Base-by-base conservation (phyloP, 345 rosid species). In the Cardamine occulta region DNA sequence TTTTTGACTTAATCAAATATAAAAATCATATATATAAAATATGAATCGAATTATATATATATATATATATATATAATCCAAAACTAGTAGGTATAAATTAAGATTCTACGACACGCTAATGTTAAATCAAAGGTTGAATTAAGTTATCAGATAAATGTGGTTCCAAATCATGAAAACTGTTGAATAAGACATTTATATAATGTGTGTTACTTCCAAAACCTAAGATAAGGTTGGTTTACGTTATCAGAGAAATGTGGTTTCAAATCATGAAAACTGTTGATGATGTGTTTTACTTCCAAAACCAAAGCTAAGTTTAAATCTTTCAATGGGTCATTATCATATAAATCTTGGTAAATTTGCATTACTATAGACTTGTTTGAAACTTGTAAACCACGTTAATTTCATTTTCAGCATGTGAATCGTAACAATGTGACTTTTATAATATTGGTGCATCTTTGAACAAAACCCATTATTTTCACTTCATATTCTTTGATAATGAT, bases 271-370 rank as follows among this genome's bases (percentile, higher is more conserved):
- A 37, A 9, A 9, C 3, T 37, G 11, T 10, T 37, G 3, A 37
- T 37, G 9, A 35, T 35, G 39, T 35, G 39, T 35, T 35, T 35
- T 35, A 35, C 39, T 35, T 35, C 40, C 40, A 39, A 11, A 39
- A 11, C 44, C 14, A 13, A 39, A 39, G 44, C 44, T 39, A 54
- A 39, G 47, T 69, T 21, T 40, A 53, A 61, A 42, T 34, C 31
- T 23, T 68, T 61, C 55, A 42, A 45, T 49, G 40, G n/a, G 69
- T 76, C 74, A 61, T 61, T 61, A 61, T 76, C 80, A 32, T 51
- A 42, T 40, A 61, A 75, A 76, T 76, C n/a, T 69, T 62, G 70
- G 75, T 76, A 76, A 53, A 69, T 44, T 42, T 69, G 58, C 75
- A 76, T 44, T 69, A 49, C 31, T n/a, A 10, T 28, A 51, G 51